Base-by-base conservation (phyloP, 139 green algal species). In the Micromonas pusilla region DNA sequence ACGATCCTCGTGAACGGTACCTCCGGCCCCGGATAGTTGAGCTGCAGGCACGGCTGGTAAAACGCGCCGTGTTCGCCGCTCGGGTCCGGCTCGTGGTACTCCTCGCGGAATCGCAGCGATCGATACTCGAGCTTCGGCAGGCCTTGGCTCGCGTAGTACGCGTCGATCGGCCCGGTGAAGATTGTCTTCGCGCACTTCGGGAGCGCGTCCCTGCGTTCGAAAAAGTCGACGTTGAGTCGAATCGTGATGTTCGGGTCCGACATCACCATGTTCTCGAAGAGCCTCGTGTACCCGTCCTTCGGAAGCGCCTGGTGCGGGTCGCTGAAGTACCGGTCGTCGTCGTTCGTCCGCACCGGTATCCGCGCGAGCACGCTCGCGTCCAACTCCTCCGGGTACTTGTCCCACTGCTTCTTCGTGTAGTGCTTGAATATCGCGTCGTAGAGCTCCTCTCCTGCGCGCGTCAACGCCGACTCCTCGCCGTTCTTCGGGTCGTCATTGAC, bases 361-460 rank as follows among this genome's bases (percentile, higher is more conserved):
- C 79, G 72, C 79, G 63, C 2, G 37, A 83, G 74, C 79, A 83
- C 79, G 52, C n/a, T 66, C 26, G 79, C 79, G 65, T 83, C 79
- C 13, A 83, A 52, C 79, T 83, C 79, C 70, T 76, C 72, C 39
- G 79, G 79, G 26, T 73, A 79, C 62, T 83, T 83, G 66, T 83
- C 79, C 79, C 79, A 83, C 72, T 83, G 79, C 72, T 83, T 83
- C 72, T 83, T 79, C 26, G 79, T 83, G 79, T 83, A 83, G 36
- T 83, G 65, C 66, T 80, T 83, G 71, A 83, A 83, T 6, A 83
- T 70, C 4, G 28, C 31, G 6, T 83, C 79, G 71, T 83, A 83
- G 64, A 83, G 72, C 28, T 70, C 31, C 30, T 30, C 28, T 3
- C 79, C 79, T 1, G 54, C 71, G 28, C 72, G 64, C 30, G 62